Conservation (phyloP, 2,329 filamentous ascomycete species). For the Stemphylium lycopersici region DNA sequence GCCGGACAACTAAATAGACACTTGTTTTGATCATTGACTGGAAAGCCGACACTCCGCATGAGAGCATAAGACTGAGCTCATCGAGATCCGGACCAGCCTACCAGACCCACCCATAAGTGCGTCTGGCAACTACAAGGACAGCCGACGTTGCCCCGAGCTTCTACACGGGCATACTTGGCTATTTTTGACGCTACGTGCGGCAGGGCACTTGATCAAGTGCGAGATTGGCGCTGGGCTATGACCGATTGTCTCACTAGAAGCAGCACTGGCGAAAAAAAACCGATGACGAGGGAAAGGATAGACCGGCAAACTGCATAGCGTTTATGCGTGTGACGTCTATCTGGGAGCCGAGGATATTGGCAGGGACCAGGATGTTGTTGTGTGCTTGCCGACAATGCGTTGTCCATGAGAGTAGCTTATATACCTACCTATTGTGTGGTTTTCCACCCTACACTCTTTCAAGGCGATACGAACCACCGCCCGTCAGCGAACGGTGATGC, state of each 20-base stretch:
- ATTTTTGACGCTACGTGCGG: slow-evolving; percentile 9
- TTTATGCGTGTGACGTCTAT: neutral
- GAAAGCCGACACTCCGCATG: neutral
- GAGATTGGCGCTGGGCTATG: slow-evolving; percentile 1
- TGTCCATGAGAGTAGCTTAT: neutral
- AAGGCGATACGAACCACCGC: neutral
- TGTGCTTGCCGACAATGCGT: neutral
- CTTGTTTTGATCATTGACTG: neutral
- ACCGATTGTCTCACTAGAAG: neutral
- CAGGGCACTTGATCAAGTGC: slow-evolving; percentile 1
- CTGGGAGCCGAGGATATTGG: neutral
- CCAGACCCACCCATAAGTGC: too few species aligned
- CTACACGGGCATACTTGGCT: slow-evolving; percentile 8
- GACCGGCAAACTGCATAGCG: slow-evolving; percentile 6
- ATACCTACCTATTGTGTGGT: neutral
- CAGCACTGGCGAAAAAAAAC: slow-evolving; percentile 9
- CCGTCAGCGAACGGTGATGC: neutral
- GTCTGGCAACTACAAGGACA: slow-evolving; percentile 5
- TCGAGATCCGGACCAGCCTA: too few species aligned
- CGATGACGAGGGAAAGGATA: neutral
- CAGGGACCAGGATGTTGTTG: neutral
- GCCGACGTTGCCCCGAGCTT: slow-evolving; percentile 5
- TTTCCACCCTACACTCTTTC: neutral
- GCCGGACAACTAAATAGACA: neutral
- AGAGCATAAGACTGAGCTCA: too few species aligned